Conservation (phyloP, 2,329 filamentous ascomycete genomes). For the Dactylellina sp. region DNA sequence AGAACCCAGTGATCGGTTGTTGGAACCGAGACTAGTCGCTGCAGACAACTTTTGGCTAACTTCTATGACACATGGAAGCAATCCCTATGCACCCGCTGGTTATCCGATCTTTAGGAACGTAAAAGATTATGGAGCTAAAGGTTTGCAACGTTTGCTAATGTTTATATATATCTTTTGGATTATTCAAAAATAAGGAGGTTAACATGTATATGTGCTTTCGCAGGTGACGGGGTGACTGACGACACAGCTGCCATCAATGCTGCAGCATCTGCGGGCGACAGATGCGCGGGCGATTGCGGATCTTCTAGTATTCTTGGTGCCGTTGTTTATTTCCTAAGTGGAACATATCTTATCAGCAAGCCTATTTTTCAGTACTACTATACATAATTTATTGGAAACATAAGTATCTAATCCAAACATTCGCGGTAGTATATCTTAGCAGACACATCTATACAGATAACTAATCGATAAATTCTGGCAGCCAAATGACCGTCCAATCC, state of each 20-base stretch:
- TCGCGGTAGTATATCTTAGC: neutral
- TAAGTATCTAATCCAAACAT: neutral
- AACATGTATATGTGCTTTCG: neutral
- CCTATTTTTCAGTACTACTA: conserved; percentile 61
- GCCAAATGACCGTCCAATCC: conserved; percentile 75
- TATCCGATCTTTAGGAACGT: conserved; percentile 66
- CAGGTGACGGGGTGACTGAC: conserved; percentile 61
- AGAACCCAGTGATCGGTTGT: neutral
- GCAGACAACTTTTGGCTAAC: conserved; percentile 43
- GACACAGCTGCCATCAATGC: conserved; percentile 62
- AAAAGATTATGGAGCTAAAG: conserved; percentile 64
- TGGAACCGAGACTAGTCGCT: conserved; percentile 9
- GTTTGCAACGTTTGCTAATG: conserved; percentile 61
- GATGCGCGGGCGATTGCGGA: conserved; percentile 61
- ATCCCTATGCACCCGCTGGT: conserved; percentile 17
- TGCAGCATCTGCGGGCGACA: conserved; percentile 61
- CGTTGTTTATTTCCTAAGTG: conserved; percentile 54
- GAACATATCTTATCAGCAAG: conserved; percentile 42
- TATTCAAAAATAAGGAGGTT: too few species aligned
- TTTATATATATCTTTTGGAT: too few species aligned
- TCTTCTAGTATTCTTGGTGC: conserved; percentile 57
- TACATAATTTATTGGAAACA: conserved; percentile 60
- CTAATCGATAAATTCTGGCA: conserved; percentile 78
- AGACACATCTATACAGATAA: neutral
- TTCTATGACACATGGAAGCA: conserved; percentile 25